Conservation (phyloP, 1,139 yeast genomes). For the Geotrichum cucujoidarum region DNA sequence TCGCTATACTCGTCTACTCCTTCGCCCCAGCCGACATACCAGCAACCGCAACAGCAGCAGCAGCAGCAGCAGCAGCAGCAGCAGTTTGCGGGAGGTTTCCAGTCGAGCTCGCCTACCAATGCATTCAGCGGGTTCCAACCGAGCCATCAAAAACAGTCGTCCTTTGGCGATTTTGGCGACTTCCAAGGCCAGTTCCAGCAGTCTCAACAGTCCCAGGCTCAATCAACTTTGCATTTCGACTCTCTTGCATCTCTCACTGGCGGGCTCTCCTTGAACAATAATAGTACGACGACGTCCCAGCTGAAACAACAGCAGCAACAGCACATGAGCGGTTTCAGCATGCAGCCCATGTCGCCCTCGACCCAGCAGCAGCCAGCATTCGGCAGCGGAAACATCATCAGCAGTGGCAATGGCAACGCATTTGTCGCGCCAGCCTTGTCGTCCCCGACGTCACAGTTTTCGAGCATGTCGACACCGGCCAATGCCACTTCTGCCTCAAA, state of each 20-base stretch:
- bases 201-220: background rate
- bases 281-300: background rate
- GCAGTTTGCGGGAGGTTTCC: conserved; percentile 7
- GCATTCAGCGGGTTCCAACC: background rate
- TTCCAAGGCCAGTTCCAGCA: too few species aligned
- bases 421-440: background rate
- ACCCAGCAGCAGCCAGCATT: conserved; percentile 26
- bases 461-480: conserved; percentile 7
- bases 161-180: background rate
- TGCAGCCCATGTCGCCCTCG: conserved; percentile 19
- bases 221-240: background rate
- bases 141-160: background rate
- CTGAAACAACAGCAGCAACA: background rate
- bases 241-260: conserved; percentile 7
- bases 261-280: background rate
- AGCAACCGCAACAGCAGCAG: conserved; percentile 1
- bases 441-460: background rate
- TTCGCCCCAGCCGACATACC: conserved; percentile 2
- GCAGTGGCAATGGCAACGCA: conserved; percentile 9
- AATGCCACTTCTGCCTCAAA: background rate
- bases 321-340: background rate
- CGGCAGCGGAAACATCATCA: conserved; percentile 37
- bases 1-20: conserved; percentile 76
- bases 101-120: background rate
- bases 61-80: conserved; percentile 2